A percentile compares a stretch with the other conserved stretches of the same genome.
Conservation (phyloP, 495 filamentous ascomycete species). For the Lineolata rhizophorae region DNA sequence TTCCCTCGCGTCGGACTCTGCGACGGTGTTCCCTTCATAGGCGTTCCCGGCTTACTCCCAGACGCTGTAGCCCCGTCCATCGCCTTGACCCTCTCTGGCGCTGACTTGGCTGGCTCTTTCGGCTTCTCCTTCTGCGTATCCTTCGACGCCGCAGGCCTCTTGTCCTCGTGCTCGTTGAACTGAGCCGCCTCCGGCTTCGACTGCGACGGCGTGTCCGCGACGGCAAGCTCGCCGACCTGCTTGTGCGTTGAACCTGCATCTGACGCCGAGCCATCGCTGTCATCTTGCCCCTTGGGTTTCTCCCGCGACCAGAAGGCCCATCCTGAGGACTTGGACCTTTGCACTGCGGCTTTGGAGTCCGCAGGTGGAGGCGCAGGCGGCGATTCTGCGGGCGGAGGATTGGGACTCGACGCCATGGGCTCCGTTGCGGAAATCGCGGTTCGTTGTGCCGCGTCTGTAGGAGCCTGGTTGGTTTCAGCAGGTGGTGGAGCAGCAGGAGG, state of each 20-base stretch:
- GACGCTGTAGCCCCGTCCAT: too few species aligned
- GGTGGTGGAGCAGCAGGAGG: background rate
- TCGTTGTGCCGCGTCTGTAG: too few species aligned
- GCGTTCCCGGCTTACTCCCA: conserved; percentile 6
- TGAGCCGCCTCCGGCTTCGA: conserved; percentile 37
- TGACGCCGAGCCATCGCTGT: conserved; percentile 4
- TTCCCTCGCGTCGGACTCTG: conserved; percentile 5
- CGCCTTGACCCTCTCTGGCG: conserved; percentile 4
- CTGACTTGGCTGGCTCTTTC: conserved; percentile 11
- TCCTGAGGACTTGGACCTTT: conserved; percentile 31
- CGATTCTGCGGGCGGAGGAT: too few species aligned
- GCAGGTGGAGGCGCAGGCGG: too few species aligned
- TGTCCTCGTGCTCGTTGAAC: conserved; percentile 23
- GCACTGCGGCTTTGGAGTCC: conserved; percentile 4
- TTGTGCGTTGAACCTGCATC: conserved; percentile 24
- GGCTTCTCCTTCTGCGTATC: conserved; percentile 18
- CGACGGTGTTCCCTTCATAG: conserved; percentile 3
- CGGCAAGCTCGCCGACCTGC: conserved; percentile 39
- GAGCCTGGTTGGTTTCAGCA: background rate
- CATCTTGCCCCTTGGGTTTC: conserved; percentile 23
- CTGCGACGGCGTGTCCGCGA: conserved; percentile 44
- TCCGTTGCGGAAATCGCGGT: too few species aligned
- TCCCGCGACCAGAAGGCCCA: conserved; percentile 80
- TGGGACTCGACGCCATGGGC: too few species aligned
- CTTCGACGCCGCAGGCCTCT: too few species aligned